Conservation (phyloP, 1,139 yeast genomes). For the Hyphopichia wangnamkhiaoensis region DNA sequence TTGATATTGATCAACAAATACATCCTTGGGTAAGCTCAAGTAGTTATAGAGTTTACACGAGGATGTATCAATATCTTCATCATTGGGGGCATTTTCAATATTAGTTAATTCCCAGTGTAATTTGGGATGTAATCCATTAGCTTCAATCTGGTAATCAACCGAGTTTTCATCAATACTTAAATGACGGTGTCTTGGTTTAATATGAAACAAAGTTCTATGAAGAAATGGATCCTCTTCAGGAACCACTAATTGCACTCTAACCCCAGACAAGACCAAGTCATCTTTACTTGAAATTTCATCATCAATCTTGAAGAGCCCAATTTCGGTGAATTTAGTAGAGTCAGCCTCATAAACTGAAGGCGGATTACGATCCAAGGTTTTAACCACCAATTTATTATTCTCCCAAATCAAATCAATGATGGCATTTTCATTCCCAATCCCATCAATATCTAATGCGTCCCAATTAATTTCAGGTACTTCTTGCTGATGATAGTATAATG, state of each 20-base stretch:
- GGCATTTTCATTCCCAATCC: not conserved
- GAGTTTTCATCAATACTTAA: not conserved
- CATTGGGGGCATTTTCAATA: constrained; percentile 16
- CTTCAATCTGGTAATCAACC: constrained; percentile 1
- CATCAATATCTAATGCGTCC: not conserved
- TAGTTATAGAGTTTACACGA: constrained; percentile 37
- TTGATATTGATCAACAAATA: constrained; percentile 46
- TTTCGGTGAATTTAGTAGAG: constrained; percentile 23
- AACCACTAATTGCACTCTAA: constrained; percentile 29
- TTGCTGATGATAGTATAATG: constrained; percentile 19
- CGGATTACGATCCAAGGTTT: constrained; percentile 3
- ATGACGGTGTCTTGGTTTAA: constrained; percentile 43
- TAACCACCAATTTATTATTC: constrained; percentile 14
- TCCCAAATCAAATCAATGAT: not conserved
- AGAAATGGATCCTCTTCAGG: constrained; percentile 16
- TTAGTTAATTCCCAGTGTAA: constrained; percentile 15
- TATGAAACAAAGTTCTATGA: constrained; percentile 43
- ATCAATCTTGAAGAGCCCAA: constrained; percentile 38
- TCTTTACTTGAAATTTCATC: constrained; percentile 26
- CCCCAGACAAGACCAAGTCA: constrained; percentile 38
- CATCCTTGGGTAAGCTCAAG: constrained; percentile 29
- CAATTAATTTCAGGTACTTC: not conserved
- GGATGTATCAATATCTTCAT: constrained; percentile 24
- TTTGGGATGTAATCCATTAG: constrained; percentile 44
- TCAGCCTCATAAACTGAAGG: not conserved